phyloP scores from a whole-genome alignment of 1,284 basidiomycete genomes.

The Microbotryum silenes-acaulis region DNA sequence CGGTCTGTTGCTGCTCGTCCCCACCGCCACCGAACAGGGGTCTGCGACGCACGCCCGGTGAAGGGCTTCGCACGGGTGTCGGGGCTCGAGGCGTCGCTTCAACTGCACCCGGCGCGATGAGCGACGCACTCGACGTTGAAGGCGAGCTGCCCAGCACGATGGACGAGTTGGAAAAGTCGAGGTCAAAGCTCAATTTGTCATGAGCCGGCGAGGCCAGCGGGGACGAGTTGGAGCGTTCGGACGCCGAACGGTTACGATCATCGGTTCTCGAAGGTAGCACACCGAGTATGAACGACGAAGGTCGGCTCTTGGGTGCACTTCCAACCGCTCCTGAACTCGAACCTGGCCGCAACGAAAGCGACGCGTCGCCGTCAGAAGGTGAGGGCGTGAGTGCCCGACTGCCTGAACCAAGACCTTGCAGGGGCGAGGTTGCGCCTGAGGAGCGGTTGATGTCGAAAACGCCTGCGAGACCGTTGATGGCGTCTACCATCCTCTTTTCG shows the following conservation, averaged over 20 bases:
- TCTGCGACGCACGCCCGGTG: no score
- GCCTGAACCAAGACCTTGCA: no score
- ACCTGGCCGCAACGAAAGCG: neutral
- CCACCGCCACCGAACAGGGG: slow-evolving; percentile 2
- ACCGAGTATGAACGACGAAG: slow-evolving; percentile 31
- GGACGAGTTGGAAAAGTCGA: no score
- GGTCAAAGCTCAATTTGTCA: no score
- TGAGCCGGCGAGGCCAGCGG: neutral
- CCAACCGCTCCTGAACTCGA: neutral
- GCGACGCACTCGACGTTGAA: slow-evolving; percentile 2
- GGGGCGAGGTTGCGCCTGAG: no score
- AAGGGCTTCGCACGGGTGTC: no score
- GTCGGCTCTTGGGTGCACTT: slow-evolving; percentile 12
- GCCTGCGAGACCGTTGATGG: no score
- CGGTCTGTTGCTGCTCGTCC: neutral
- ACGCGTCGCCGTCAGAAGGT: neutral
- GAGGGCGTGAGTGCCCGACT: no score
- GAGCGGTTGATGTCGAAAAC: no score
- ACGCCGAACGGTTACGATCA: slow-evolving; percentile 6
- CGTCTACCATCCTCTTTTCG: no score
- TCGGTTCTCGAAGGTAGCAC: slow-evolving; percentile 19
- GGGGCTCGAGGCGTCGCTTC: no score
- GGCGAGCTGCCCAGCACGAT: slow-evolving; percentile 7
- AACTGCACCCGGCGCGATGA: neutral
- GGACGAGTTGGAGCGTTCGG: slow-evolving; percentile 5